Evolutionary conservation across 495 filamentous ascomycete genomes (phyloP), one percentile per base, ranked within the genome.

Genomic region (Apodospora peruviana): DNA sequence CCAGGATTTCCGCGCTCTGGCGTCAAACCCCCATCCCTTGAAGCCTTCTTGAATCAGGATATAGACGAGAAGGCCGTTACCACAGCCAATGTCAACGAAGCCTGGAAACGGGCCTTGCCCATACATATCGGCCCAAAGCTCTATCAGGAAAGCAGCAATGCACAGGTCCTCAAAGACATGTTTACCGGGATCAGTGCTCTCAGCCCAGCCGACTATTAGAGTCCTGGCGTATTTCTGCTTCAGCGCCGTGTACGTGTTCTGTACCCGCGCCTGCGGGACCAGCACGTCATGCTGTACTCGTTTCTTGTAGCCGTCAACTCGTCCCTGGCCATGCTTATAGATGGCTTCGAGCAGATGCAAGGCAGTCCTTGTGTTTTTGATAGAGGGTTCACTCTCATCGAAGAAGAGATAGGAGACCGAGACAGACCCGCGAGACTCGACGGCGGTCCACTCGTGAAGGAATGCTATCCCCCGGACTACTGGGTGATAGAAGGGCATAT

Each of bases 51-150:
- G 72, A 9, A 84, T 69, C 4, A 97, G 79, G 27, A 97, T 78
- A 56, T 91, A 80, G 10, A 95, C 87, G n/a, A 98, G 78, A 1
- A 97, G 77, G 12, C 93, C 93, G 60, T 96, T 97, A 4, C 93
- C 93, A 59, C 93, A 97, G 14, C 90, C 93, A 40, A 98, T 85
- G 60, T 97, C 94, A 9, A 96, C 87, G 58, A 98, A 98, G 4
- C 91, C 90, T 1, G 88, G 88, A 57, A 95, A 96, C 1, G 58
- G 55, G 16, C 48, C 55, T 40, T 62, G 48, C 14, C 62, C 67
- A 59, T 97, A 96, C 84, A 96, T 93, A 50, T 85, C 78, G 43
- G 73, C 66, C 93, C 94, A 98, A 9, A 96, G 74, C 74, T 95
- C 91, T 24, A 97, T 85, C 34, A 98, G 67, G 58, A 97, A 97